Evolutionary conservation across 2,329 filamentous ascomycete species (phyloP), one percentile per base, ranked within the genome.

Genomic region (Rutstroemia sp.): DNA sequence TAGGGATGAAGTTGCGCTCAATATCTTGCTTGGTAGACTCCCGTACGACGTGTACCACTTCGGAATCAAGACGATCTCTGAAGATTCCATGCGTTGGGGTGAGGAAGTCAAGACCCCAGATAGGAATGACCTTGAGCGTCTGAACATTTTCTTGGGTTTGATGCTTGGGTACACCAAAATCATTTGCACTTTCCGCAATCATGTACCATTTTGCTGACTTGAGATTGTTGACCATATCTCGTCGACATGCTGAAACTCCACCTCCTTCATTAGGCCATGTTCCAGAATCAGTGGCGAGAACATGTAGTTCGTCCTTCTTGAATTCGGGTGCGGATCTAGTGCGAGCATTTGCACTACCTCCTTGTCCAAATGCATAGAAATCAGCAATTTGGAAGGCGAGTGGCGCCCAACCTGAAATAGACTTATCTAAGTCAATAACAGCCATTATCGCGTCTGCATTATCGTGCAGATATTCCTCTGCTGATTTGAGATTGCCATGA

Each of bases 1-100:
- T 74, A 1, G 79, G 79, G 44, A 81, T 72, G 64, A 82, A 82
- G n/a, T 74, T 77, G 57, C 69, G 70, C 50, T 77, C 72, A 60
- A 83, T 76, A 55, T 80, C 75, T 67, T 48, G 67, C 59, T 41
- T 71, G 62, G 54, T 75, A 66, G 66, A 73, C 58, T 63, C 69
- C 61, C 54, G 77, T 65, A 71, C 77, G 18, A 37, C 56, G 16
- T 75, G 57, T 51, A 79, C 73, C 9, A 80, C 74, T 61, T 78
- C 74, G 0, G 75, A 73, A 56, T 79, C 74, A 4, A 78, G 68
- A 39, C 74, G 71, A 59, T 78, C 77, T 49, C 73, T 68, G 61
- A 79, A 75, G 2, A 78, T 65, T 42, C 76, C 76, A 60, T 79
- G 76, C 16, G 73, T 76, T 3, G 76, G 75, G 3, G 73, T 77